phyloP scores from a whole-genome alignment of 2,329 filamentous ascomycete genomes.

The Alternaria gansuensis region DNA sequence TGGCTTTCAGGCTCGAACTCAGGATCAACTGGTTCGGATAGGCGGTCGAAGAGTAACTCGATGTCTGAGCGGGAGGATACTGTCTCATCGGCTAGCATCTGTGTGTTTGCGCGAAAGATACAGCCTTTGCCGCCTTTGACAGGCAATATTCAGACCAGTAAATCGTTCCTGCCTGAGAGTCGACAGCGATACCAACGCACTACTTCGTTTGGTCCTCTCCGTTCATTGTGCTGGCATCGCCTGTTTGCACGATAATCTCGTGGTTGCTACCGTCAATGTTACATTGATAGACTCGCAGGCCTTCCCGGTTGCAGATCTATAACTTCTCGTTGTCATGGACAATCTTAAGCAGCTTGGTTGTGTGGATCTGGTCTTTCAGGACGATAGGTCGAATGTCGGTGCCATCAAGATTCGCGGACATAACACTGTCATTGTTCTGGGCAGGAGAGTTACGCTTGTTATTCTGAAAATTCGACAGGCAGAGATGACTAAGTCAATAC shows the following conservation, averaged over 20 bases:
- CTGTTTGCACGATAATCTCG: constrained; percentile 25
- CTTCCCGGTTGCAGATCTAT: constrained; percentile 55
- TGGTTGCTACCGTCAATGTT: constrained; percentile 23
- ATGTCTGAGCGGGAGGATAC: constrained; percentile 29
- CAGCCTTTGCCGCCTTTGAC: constrained; percentile 61
- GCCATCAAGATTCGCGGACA: constrained; percentile 62
- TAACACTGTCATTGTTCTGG: constrained; percentile 55
- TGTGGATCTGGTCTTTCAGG: constrained; percentile 52
- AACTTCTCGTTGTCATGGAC: constrained; percentile 18
- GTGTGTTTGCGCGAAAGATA: constrained; percentile 62
- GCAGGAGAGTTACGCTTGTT: constrained; percentile 30
- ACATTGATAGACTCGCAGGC: constrained; percentile 48
- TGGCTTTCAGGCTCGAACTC: constrained; percentile 60
- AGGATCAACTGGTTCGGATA: constrained; percentile 62
- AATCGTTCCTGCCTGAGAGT: constrained; percentile 55
- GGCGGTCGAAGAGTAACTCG: constrained; percentile 39
- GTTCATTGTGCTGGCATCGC: constrained; percentile 1
- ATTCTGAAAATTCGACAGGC: constrained; percentile 45
- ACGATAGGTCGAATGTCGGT: constrained; percentile 57
- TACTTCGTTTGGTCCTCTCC: constrained; percentile 54
- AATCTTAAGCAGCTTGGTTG: constrained; percentile 55
- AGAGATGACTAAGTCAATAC: constrained; percentile 40
- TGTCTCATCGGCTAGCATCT: constrained; percentile 49
- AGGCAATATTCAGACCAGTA: constrained; percentile 70
- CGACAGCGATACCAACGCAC: constrained; percentile 66